A percentile compares a stretch with the other conserved stretches of the same genome.
These are phyloP conservation scores for Hypoxylon perforatum DNA, from an alignment of 495 filamentous ascomycete genomes.

Conservation along the genomic window DNA sequence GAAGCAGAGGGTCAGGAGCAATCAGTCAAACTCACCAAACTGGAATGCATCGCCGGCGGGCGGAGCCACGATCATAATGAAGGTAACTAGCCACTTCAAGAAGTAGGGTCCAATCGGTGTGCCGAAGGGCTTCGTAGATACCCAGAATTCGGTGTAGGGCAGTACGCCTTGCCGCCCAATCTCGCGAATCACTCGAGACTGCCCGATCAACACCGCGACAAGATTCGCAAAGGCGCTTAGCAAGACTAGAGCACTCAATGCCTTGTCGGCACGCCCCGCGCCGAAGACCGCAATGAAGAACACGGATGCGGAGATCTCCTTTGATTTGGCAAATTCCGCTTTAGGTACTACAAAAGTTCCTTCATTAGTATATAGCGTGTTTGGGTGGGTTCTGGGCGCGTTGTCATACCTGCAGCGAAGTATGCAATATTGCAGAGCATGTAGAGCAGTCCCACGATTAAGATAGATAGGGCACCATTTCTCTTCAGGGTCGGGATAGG, in stretches of 20 bases:
- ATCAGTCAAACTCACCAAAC: constrained; percentile 53
- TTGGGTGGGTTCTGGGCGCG: neutral
- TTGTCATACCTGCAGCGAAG: constrained; percentile 58
- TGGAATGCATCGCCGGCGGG: constrained; percentile 77
- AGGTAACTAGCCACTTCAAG: constrained; percentile 67
- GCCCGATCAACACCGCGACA: constrained; percentile 66
- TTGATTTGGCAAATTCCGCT: constrained; percentile 61
- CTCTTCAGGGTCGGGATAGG: constrained; percentile 58
- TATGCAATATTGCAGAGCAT: constrained; percentile 72
- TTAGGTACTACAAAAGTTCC: constrained; percentile 55
- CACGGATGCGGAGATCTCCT: constrained; percentile 65
- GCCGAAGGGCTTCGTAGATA: constrained; percentile 70
- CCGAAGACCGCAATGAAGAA: constrained; percentile 74
- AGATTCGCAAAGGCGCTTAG: constrained; percentile 74
- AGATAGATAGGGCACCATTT: constrained; percentile 62
- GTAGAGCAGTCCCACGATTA: constrained; percentile 65
- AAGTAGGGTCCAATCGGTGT: constrained; percentile 70
- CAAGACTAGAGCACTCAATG: constrained; percentile 69
- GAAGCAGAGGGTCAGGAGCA: constrained; percentile 28
- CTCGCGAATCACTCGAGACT: constrained; percentile 69
- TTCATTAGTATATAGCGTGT: constrained; percentile 11
- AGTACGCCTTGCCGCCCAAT: constrained; percentile 73
- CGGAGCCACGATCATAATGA: constrained; percentile 73
- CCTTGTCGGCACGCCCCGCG: constrained; percentile 57
- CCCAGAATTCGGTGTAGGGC: constrained; percentile 72